Evolutionary conservation across 1,139 yeast species (phyloP).

Genomic region (Nakaseomyces nivariensis): DNA sequence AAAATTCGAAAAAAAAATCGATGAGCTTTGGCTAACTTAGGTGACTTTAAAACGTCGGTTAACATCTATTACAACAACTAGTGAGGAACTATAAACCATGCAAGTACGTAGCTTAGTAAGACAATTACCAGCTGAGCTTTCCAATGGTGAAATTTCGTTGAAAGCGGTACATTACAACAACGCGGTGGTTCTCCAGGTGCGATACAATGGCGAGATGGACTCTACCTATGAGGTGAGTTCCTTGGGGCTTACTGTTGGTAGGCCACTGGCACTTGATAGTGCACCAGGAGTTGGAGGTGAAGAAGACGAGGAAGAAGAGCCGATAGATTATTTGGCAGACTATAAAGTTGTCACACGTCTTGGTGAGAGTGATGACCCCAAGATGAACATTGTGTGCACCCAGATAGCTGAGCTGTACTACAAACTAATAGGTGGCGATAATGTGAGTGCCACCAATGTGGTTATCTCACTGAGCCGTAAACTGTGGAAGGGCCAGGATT

Average conservation of each 20-base stretch:
- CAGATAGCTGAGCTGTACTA: conserved; percentile 24
- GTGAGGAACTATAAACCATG: not conserved
- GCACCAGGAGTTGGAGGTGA: conserved; percentile 2
- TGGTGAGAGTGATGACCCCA: conserved; percentile 26
- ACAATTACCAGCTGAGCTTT: conserved; percentile 7
- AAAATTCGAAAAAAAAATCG: no score
- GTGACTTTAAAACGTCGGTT: no score
- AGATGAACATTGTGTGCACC: conserved; percentile 24
- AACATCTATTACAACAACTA: no score
- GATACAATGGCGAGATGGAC: conserved; percentile 35
- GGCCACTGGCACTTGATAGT: conserved; percentile 13
- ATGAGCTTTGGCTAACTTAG: no score
- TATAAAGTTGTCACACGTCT: conserved; percentile 21
- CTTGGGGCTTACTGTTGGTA: conserved; percentile 14
- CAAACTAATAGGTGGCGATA: conserved; percentile 16
- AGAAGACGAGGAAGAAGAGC: conserved; percentile 11
- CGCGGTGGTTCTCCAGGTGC: conserved; percentile 29
- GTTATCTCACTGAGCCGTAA: conserved; percentile 36
- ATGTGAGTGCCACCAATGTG: conserved; percentile 16
- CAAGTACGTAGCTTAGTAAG: conserved; percentile 3
- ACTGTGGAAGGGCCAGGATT: conserved; percentile 23
- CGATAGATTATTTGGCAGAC: conserved; percentile 21
- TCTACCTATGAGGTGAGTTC: conserved; percentile 30
- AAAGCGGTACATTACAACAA: conserved; percentile 22
- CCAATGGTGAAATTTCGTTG: conserved; percentile 8